Evolutionary conservation across 2,329 filamentous ascomycete genomes (phyloP).

Genomic region (Penicillium occitanis): DNA sequence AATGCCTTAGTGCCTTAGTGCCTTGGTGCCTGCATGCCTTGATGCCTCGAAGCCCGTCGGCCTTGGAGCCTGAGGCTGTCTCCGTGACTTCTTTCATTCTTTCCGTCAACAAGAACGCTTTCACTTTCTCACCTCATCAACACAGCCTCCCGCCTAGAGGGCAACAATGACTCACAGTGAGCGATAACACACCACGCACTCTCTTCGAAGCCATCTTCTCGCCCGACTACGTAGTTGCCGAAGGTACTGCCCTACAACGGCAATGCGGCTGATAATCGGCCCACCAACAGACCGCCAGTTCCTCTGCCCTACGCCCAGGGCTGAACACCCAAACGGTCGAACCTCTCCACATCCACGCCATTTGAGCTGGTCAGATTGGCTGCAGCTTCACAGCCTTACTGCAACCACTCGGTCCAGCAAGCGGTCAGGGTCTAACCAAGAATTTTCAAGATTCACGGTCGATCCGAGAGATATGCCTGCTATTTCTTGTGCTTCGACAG

Average conservation of each 20-base stretch:
- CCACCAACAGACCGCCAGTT: slow-evolving; percentile 20
- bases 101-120: background rate
- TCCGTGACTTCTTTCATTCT: background rate
- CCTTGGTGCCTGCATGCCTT: background rate
- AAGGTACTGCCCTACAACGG: background rate
- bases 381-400: slow-evolving; percentile 1
- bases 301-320: slow-evolving; percentile 12
- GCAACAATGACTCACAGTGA: background rate
- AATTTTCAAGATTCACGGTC: background rate
- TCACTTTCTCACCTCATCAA: background rate
- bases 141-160: background rate
- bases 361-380: slow-evolving; percentile 21
- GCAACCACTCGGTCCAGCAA: background rate
- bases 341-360: slow-evolving; percentile 22
- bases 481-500: too few species aligned
- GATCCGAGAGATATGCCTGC: background rate
- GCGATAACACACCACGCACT: background rate
- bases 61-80: background rate
- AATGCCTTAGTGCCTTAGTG: background rate
- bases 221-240: background rate
- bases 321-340: slow-evolving; percentile 12
- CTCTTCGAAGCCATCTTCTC: background rate
- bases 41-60: background rate
- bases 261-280: slow-evolving; percentile 21
- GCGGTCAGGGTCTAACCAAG: slow-evolving; percentile 11